A percentile compares a stretch with the other conserved stretches of the same genome.
Evolutionary conservation across 306 rosid genomes (phyloP).

Genomic region (Lablab purpureus): DNA sequence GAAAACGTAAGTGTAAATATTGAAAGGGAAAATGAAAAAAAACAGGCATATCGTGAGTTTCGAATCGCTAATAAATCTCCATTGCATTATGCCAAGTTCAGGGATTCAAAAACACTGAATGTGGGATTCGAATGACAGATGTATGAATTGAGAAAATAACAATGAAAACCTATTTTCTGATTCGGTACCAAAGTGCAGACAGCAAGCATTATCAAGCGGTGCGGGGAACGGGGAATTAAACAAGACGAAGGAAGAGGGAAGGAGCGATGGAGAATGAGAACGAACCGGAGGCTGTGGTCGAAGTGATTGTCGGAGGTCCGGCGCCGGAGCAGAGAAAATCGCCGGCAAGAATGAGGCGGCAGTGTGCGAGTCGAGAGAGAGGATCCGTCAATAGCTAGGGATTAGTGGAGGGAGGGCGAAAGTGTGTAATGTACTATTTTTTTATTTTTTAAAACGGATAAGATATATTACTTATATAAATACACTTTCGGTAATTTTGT

Average conservation of each 20-base stretch:
- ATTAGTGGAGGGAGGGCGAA: conserved; percentile 43
- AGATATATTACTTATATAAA: no score
- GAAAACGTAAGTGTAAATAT: background rate
- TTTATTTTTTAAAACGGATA: background rate
- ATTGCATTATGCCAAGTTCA: background rate
- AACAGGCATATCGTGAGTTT: background rate
- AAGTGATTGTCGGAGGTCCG: background rate
- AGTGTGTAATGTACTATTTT: background rate
- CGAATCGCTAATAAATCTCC: background rate
- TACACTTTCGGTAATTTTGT: no score
- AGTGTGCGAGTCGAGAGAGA: conserved; percentile 42
- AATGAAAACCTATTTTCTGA: background rate
- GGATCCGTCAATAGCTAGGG: conserved; percentile 56
- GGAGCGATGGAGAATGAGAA: conserved; percentile 26
- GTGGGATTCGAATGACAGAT: conserved; percentile 31
- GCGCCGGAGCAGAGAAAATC: conserved; percentile 38
- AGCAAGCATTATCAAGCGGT: conserved; percentile 35
- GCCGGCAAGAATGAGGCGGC: conserved; percentile 51
- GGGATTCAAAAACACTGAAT: conserved; percentile 21
- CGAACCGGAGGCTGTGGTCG: conserved; percentile 27
- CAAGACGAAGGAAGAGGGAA: background rate
- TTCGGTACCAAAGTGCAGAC: conserved; percentile 34
- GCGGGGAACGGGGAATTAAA: background rate
- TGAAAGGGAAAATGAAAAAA: conserved; percentile 2
- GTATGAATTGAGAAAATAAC: conserved; percentile 2